A percentile compares a stretch with the other conserved stretches of the same genome.
Conservation (phyloP, 345 rosid species). For the Orychophragmus violaceus region DNA sequence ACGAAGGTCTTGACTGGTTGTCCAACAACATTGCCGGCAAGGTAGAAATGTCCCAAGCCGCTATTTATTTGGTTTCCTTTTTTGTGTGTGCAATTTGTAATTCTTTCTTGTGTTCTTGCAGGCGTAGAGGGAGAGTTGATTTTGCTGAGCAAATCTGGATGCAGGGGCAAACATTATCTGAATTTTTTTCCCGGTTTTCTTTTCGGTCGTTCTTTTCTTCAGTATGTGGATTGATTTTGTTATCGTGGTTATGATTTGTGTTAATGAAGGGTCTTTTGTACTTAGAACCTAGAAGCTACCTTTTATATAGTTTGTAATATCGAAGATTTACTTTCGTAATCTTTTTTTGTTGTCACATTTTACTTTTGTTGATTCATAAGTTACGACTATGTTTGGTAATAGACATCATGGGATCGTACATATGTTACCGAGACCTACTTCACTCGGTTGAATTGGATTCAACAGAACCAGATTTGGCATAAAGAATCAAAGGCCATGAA, state of each 20-base stretch:
- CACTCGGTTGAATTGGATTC: background rate
- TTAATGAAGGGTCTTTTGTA: background rate
- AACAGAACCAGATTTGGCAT: background rate
- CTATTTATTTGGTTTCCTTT: background rate
- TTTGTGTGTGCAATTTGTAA: background rate
- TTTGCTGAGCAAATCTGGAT: conserved; percentile 8
- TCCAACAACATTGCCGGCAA: conserved; percentile 13
- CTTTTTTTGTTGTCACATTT: background rate
- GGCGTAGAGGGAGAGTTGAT: conserved; percentile 6
- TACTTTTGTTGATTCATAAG: background rate
- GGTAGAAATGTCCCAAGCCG: background rate
- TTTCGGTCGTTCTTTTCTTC: background rate
- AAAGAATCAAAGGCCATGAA: too few species aligned
- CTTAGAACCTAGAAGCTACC: conserved; percentile 5
- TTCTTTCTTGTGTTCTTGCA: background rate
- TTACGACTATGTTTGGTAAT: background rate
- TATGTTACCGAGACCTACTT: background rate
- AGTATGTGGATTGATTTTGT: conserved; percentile 2
- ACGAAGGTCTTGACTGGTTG: conserved; percentile 23
- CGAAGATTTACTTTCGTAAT: background rate
- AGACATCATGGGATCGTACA: background rate
- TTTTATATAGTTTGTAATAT: conserved; percentile 2
- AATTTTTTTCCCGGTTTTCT: background rate
- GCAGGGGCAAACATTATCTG: conserved; percentile 12
- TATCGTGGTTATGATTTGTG: conserved; percentile 2